These are phyloP conservation scores for Dioscorea zingiberensis DNA, from an alignment of 106 monocot genomes.

Conservation along the genomic window DNA sequence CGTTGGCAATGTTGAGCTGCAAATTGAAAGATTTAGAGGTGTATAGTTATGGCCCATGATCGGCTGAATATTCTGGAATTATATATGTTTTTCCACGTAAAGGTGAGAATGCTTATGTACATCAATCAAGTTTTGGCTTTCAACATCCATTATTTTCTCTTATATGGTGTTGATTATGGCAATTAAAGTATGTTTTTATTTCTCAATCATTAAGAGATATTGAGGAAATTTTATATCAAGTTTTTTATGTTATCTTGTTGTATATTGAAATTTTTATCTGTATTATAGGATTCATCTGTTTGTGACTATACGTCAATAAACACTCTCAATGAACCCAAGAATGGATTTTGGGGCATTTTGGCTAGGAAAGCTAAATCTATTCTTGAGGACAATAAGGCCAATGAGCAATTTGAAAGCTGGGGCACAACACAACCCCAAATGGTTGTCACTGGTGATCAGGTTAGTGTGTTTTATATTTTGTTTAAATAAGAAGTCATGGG, in stretches of 20 bases:
- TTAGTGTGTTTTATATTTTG: constrained; percentile 1
- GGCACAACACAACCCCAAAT: constrained; percentile 15
- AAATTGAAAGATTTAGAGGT: no score
- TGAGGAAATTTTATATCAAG: no score
- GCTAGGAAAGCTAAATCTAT: constrained; percentile 72
- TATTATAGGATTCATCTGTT: constrained; percentile 42
- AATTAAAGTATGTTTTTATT: no score
- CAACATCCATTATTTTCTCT: not conserved
- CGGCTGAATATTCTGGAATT: no score
- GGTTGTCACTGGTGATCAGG: constrained; percentile 36
- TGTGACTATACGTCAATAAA: constrained; percentile 59
- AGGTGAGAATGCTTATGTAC: no score
- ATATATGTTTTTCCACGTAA: no score
- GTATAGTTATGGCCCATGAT: no score
- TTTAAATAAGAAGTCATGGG: no score
- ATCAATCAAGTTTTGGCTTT: no score
- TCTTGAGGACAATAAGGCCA: constrained; percentile 43
- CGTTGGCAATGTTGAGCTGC: no score
- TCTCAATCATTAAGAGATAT: no score
- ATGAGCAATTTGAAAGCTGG: constrained; percentile 10
- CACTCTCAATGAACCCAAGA: constrained; percentile 36
- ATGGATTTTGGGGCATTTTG: constrained; percentile 76
- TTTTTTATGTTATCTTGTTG: no score
- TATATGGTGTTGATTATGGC: not conserved
- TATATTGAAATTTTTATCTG: not conserved